A percentile compares a stretch with the other conserved stretches of the same genome.
Evolutionary conservation across 176 grass and related monocot species (phyloP).

Genomic region (Musa beccarii): DNA sequence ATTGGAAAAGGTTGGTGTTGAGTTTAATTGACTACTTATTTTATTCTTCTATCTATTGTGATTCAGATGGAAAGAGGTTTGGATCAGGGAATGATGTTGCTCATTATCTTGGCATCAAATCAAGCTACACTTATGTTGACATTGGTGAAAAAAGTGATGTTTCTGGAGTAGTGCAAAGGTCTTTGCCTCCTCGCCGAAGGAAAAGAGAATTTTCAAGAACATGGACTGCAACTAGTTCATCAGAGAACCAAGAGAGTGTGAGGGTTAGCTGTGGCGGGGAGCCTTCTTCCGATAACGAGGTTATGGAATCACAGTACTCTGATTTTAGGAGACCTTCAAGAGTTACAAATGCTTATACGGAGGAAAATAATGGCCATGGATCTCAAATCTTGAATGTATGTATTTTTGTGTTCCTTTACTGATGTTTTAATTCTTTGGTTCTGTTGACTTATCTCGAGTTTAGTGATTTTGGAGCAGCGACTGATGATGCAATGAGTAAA

Average conservation of each 20-base stretch:
- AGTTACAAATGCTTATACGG: slow-evolving; percentile 14
- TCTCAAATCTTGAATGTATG: slow-evolving; percentile 9
- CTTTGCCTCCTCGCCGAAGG: slow-evolving; percentile 33
- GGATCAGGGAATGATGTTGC: slow-evolving; percentile 47
- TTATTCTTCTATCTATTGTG: slow-evolving; percentile 5
- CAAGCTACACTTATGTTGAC: slow-evolving; percentile 48
- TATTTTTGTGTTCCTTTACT: slow-evolving; percentile 8
- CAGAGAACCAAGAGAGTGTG: slow-evolving; percentile 52
- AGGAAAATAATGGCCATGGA: slow-evolving; percentile 20
- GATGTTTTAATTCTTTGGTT: background rate
- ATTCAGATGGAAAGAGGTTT: slow-evolving; percentile 56
- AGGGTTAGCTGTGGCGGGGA: slow-evolving; percentile 46
- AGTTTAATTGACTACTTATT: background rate
- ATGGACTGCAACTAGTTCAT: slow-evolving; percentile 41
- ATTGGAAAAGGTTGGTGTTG: background rate
- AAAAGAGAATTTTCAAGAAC: slow-evolving; percentile 63
- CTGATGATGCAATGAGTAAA: background rate
- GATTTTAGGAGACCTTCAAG: slow-evolving; percentile 32
- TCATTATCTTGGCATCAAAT: slow-evolving; percentile 44
- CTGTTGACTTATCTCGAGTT: background rate
- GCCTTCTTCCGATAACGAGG: slow-evolving; percentile 42
- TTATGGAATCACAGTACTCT: slow-evolving; percentile 33
- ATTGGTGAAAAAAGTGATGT: slow-evolving; percentile 42
- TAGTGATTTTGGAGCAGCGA: background rate
- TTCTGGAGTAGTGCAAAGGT: slow-evolving; percentile 35